Percentiles rank a stretch among this genome's conserved stretches.
Evolutionary conservation across 371 early-diverging fungal species (phyloP).

Genomic region (Mortierella sp.): DNA sequence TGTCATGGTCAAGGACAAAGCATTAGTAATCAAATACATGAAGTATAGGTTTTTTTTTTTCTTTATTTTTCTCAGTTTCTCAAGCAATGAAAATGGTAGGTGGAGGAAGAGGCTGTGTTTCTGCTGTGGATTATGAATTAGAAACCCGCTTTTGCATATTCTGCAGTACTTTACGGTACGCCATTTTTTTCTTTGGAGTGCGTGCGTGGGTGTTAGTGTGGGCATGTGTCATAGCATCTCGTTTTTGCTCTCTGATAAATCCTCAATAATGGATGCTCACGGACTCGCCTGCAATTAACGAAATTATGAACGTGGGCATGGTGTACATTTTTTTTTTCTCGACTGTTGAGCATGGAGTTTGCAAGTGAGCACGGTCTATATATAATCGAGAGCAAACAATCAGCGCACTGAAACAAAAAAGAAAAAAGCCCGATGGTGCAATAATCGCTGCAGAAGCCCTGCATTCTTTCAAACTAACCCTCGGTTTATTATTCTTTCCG

Average conservation of each 20-base stretch:
- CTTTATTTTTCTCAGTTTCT: neutral
- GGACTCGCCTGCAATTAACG: too few species aligned
- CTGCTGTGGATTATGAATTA: neutral
- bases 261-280: neutral
- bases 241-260: too few species aligned
- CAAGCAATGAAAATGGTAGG: neutral
- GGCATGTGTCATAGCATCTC: too few species aligned
- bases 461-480: neutral
- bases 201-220: too few species aligned
- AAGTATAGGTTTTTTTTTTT: too few species aligned
- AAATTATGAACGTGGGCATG: neutral
- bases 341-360: neutral
- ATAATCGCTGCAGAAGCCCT: neutral
- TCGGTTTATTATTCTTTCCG: neutral
- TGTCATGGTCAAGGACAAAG: too few species aligned
- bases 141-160: neutral
- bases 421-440: constrained; percentile 12
- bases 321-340: neutral
- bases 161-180: too few species aligned
- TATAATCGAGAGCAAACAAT: neutral
- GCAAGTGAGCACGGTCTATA: neutral
- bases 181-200: too few species aligned
- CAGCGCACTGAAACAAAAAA: neutral
- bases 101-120: neutral
- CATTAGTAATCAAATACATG: too few species aligned